Evolutionary conservation across 129 eudicot genomes (phyloP).

Genomic region (Tagetes erecta): DNA sequence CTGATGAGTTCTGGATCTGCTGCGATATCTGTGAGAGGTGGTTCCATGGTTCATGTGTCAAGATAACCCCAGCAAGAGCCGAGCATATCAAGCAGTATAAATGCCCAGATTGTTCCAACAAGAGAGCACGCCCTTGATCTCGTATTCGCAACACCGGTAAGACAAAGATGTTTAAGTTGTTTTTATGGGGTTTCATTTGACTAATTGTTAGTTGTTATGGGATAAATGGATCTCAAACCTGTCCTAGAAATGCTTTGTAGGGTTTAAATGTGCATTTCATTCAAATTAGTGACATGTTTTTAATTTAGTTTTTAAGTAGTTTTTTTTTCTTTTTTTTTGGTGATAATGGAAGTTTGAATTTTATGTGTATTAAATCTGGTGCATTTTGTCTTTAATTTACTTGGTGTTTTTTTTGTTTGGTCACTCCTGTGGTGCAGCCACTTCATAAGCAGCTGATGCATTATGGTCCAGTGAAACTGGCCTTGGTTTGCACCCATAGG

Average conservation of each 20-base stretch:
- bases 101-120: conserved; percentile 72
- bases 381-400: neutral
- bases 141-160: conserved; percentile 7
- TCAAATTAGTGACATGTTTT: conserved; percentile 35
- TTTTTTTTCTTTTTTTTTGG: conserved; percentile 29
- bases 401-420: neutral
- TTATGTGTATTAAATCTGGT: conserved; percentile 17
- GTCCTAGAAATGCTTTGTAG: conserved; percentile 31
- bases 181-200: conserved; percentile 26
- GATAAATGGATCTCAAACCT: conserved; percentile 19
- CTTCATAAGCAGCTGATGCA: neutral
- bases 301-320: conserved; percentile 23
- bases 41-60: conserved; percentile 64
- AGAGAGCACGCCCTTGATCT: conserved; percentile 56
- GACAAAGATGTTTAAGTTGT: conserved; percentile 11
- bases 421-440: neutral
- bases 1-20: conserved; percentile 68
- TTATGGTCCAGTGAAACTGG: neutral
- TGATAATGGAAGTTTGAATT: conserved; percentile 34
- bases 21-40: conserved; percentile 63
- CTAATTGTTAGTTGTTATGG: conserved; percentile 31
- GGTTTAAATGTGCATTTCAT: conserved; percentile 37
- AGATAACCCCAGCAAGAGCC: conserved; percentile 70
- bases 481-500: neutral
- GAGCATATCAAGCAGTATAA: conserved; percentile 67